Base-by-base conservation (phyloP, 441 rosid species). In the Euphorbia celastroides region DNA sequence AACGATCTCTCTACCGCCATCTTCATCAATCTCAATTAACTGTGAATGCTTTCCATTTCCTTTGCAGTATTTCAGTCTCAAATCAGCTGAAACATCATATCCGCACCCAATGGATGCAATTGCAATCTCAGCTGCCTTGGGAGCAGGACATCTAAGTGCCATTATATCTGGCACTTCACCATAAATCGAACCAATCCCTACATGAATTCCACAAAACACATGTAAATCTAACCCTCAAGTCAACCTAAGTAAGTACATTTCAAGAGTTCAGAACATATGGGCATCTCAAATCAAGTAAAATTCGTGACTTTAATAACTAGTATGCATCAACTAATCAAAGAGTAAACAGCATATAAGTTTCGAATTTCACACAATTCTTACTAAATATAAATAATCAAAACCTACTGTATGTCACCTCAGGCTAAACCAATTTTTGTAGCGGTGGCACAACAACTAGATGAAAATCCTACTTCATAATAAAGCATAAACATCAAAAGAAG, bases 71-170 rank as follows among this genome's bases (percentile, higher is more conserved):
- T 84, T 94, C 67, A 94, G 79, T 68, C 96, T 80, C 22, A 94
- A 58, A 86, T 94, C 99, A n/a, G 70, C 59, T 41, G 97, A 81
- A 38, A 91, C 68, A 76, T 94, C 89, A 57, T 91, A 94, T 41
- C 99, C 99, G 42, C 88, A 77, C 26, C 99, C 99, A 42, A 94
- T 91, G 0, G 96, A 85, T 26, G 83, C 88, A 28, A 91, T 84
- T 60, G 99, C 97, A 76, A 88, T 73, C 80, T 85, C 86, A 62
- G 99, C 97, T 68, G 99, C 97, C 82, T 82, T 74, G 6, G 77
- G 75, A 78, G 95, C 90, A 32, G 95, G 71, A 73, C 81, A 80
- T 79, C 84, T 80, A 70, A 74, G 92, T 60, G 93, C 92, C 99
- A 93, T 93, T 71, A 64, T 83, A 81, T 71, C 31, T 69, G n/a